Evolutionary conservation across 371 early-diverging fungal genomes (phyloP).

Genomic region (Batkoa obscura): DNA sequence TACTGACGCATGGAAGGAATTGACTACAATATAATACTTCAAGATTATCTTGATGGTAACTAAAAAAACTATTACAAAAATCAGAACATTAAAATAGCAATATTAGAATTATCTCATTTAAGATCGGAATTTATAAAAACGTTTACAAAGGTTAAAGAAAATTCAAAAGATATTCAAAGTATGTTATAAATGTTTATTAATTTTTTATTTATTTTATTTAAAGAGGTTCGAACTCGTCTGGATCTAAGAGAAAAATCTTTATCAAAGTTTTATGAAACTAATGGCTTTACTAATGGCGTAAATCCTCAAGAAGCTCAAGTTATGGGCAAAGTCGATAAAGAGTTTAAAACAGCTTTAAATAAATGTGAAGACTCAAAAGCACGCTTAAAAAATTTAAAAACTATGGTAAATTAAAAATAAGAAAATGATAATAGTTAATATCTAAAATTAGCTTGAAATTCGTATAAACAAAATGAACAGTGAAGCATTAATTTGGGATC

Average conservation of each 20-base stretch:
- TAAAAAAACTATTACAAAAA: background rate
- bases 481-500: background rate
- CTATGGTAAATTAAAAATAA: background rate
- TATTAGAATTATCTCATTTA: background rate
- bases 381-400: background rate
- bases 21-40: background rate
- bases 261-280: background rate
- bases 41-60: background rate
- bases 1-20: background rate
- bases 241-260: background rate
- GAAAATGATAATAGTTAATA: background rate
- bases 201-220: background rate
- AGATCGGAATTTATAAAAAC: background rate
- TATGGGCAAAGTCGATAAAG: background rate
- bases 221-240: background rate
- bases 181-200: background rate
- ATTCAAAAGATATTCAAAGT: background rate
- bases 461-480: background rate
- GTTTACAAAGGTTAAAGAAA: background rate
- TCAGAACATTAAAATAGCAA: background rate
- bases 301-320: background rate
- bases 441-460: background rate
- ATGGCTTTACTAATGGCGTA: background rate
- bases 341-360: background rate
- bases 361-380: background rate